Evolutionary conservation across 441 rosid species (phyloP), one percentile per base, ranked within the genome.

Genomic region (Aleurites moluccanus): DNA sequence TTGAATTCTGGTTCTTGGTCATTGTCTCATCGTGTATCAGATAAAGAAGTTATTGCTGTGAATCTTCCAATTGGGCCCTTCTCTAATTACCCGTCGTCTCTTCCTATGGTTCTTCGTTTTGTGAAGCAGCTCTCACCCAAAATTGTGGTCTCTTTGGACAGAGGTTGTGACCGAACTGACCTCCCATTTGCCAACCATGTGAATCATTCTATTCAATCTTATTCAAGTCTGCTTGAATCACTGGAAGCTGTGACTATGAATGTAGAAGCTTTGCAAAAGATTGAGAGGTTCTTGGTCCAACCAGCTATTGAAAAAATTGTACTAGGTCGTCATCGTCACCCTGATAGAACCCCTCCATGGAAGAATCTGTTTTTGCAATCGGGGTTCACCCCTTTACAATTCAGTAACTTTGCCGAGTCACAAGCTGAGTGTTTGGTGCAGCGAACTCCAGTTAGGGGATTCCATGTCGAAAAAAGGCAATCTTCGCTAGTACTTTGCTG

Each of bases 381-480:
- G 20, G 94, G 94, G 28, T 88, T 90, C 68, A 80, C 84, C 42
- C 87, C 88, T 1, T 30, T 86, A n/a, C 71, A 87, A 28, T 90
- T 90, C 73, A 90, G 94, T 74, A 90, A 86, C 78, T 84, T 85
- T 55, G 79, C 89, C 0, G 92, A 88, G 78, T 82, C 87, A 70
- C 94, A 90, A 67, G 94, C 94, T 2, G 92, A 88, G 52, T 87
- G 86, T 77, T 77, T 90, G 69, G 88, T 86, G 59, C 84, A 83
- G 84, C 83, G 91, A 72, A 82, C 84, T 49, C 88, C 83, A 18
- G 88, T 73, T 6, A 83, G 86, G 67, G 94, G 92, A 4, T 90
- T 90, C 75, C 88, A 88, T 71, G 89, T 90, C 6, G 92, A 90
- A 79, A 90, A 88, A 88, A 77, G 77, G 61, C 89, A 82, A 70